A percentile compares a stretch with the other conserved stretches of the same genome.
These are phyloP conservation scores for Yarrowia bubula DNA, from an alignment of 805 yeast species.

Conservation along the genomic window DNA sequence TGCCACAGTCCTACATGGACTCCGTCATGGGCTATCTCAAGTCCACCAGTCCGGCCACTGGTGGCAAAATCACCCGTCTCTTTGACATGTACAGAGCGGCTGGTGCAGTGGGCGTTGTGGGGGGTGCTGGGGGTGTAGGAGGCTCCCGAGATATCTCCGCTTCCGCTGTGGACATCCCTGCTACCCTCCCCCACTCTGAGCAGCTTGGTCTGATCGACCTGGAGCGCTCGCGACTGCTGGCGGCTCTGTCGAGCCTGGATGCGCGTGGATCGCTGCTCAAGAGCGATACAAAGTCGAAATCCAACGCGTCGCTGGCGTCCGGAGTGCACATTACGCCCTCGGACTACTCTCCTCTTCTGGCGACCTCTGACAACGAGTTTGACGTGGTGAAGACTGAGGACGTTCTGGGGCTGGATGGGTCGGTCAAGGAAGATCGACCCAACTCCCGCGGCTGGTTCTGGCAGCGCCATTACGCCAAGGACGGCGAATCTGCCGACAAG, in stretches of 20 bases:
- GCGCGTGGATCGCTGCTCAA: slow-evolving; percentile 2
- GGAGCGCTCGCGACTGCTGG: slow-evolving; percentile 7
- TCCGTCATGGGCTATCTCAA: slow-evolving; percentile 11
- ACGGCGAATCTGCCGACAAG: background rate
- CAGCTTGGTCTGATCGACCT: slow-evolving; percentile 10
- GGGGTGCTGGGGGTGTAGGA: background rate
- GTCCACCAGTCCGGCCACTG: slow-evolving; percentile 5
- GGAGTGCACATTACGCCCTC: background rate
- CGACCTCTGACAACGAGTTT: background rate
- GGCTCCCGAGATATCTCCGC: background rate
- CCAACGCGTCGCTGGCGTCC: background rate
- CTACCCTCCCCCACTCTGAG: background rate
- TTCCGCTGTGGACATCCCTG: background rate
- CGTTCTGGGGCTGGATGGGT: background rate
- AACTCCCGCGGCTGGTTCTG: slow-evolving; percentile 11
- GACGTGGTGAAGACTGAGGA: slow-evolving; percentile 9
- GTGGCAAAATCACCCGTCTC: slow-evolving; percentile 10
- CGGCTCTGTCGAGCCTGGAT: slow-evolving; percentile 7
- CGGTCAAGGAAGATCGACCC: background rate
- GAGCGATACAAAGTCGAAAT: background rate
- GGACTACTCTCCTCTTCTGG: background rate
- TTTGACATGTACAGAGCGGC: slow-evolving; percentile 21
- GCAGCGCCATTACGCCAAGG: slow-evolving; percentile 9
- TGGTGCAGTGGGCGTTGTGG: background rate
- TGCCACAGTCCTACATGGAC: slow-evolving; percentile 20